phyloP scores from a whole-genome alignment of 129 eudicot genomes.

The Chrysanthemum makinoi region DNA sequence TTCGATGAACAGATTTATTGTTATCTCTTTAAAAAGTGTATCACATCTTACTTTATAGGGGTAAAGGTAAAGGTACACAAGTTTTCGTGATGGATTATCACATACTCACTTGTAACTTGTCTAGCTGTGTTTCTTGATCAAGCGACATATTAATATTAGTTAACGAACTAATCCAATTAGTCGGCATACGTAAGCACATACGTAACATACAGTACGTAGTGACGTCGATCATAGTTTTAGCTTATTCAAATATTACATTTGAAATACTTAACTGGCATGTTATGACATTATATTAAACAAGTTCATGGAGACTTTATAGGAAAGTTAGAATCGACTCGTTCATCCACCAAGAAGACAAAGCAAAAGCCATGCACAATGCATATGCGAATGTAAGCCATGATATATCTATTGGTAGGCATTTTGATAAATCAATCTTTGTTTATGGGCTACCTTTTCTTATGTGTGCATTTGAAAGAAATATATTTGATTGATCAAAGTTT shows the following conservation, averaged over 20 bases:
- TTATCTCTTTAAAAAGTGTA: too few relatives aligned
- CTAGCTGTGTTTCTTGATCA: background rate
- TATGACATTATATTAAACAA: conserved; percentile 4
- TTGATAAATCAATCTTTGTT: background rate
- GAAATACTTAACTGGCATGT: background rate
- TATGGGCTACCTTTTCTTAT: too few relatives aligned
- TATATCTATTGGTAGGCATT: background rate
- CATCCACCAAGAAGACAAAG: conserved; percentile 20
- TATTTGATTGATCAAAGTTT: too few relatives aligned
- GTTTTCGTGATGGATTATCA: too few relatives aligned
- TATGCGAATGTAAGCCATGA: conserved; percentile 13
- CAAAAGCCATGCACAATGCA: conserved; percentile 11
- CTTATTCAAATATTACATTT: background rate
- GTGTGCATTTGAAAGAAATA: too few relatives aligned
- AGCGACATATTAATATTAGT: background rate
- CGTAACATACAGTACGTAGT: background rate
- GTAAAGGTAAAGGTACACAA: too few relatives aligned
- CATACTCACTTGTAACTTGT: too few relatives aligned
- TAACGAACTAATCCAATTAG: background rate
- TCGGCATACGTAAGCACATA: background rate
- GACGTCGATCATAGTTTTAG: background rate
- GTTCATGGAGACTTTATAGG: conserved; percentile 6
- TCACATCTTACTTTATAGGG: too few relatives aligned
- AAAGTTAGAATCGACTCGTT: conserved; percentile 19
- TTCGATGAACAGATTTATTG: too few relatives aligned